Evolutionary conservation across 139 green algal genomes (phyloP).

Genomic region (Micractinium sp.): DNA sequence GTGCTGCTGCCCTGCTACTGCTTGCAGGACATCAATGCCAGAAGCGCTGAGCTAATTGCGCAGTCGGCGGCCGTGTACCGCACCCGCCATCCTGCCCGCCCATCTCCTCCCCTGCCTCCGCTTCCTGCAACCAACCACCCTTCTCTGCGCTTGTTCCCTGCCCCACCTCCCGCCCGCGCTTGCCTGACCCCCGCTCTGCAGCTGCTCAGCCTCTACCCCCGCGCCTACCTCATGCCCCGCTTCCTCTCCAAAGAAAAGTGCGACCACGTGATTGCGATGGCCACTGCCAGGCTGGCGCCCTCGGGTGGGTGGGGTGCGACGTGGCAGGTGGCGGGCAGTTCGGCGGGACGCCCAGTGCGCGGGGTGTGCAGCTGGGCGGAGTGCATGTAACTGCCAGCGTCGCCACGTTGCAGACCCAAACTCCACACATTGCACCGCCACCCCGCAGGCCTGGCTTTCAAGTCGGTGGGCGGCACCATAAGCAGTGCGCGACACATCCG

Average conservation of each 20-base stretch:
- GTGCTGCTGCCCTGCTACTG: background rate
- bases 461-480: slow-evolving; percentile 42
- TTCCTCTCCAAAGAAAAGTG: slow-evolving; percentile 47
- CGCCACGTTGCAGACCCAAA: background rate
- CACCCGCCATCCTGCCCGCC: background rate
- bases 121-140: too few relatives aligned
- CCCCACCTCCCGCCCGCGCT: background rate
- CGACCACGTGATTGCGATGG: slow-evolving; percentile 55
- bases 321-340: background rate
- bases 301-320: background rate
- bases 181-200: slow-evolving; percentile 46
- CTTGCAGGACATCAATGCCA: background rate
- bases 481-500: slow-evolving; percentile 49
- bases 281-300: slow-evolving; percentile 40
- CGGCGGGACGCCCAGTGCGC: too few relatives aligned
- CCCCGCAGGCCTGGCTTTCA: background rate
- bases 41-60: too few relatives aligned
- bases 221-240: slow-evolving; percentile 51
- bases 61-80: background rate
- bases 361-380: too few relatives aligned
- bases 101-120: too few relatives aligned
- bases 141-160: background rate
- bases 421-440: background rate
- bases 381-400: too few relatives aligned
- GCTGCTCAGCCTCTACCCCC: slow-evolving; percentile 53